Evolutionary conservation across 306 rosid genomes (phyloP), one percentile per base, ranked within the genome.

Genomic region (Pachyrhizus erosus): DNA sequence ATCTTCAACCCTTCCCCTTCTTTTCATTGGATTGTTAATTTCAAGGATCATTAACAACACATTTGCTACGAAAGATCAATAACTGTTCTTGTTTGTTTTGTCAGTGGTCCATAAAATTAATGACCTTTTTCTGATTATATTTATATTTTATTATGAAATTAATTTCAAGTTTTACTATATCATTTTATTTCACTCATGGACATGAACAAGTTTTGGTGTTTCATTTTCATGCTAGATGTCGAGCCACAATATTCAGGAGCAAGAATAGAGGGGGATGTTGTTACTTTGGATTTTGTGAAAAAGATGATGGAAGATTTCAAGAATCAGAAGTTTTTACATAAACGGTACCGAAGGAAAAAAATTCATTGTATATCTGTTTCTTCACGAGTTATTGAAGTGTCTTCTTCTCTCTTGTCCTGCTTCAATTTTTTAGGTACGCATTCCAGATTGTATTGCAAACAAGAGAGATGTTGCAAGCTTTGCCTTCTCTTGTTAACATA

Each of bases 261-360:
- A 75, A 93, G 90, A 88, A 93, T 96, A 78, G 99, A 96, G 64
- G 99, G 97, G 31, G 97, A 96, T 64, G 90, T 87, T 81, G 89
- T 96, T 82, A 92, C 97, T 49, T 81, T 93, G 88, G 98, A 96
- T 79, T 96, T 96, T 75, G 97, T 93, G 87, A 92, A 89, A 89
- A 93, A 91, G 89, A 92, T 96, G 99, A 89, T 93, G 87, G 99
- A 93, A 66, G 99, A 93, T 88, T 96, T 93, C 84, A 96, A 92
- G 94, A 91, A 92, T 57, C 96, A 96, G 80, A 94, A 93, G 84
- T 83, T 88, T 83, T 72, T 96, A 80, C 99, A 96, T 82, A 92
- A 96, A 87, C 88, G 98, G 99, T 93, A 89, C 54, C 76, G 52
- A 82, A 82, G 75, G 77, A 84, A 85, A 60, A 46, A 37, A 27